Base-by-base conservation (phyloP, 768 basidiomycete species). In the Serendipita indica region DNA sequence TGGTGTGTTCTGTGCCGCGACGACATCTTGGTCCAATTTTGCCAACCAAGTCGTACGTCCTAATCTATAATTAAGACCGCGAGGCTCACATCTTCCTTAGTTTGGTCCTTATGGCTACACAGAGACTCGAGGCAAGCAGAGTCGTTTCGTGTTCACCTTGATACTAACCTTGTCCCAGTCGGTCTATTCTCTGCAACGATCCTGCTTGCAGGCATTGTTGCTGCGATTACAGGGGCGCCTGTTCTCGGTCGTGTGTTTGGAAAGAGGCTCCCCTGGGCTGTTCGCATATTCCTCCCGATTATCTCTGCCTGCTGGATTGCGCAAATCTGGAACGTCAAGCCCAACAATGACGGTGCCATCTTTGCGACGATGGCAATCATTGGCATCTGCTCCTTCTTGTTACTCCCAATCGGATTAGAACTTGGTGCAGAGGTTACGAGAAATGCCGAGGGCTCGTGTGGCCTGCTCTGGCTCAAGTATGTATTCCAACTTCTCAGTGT, bases 401-500 rank as follows among this genome's bases (percentile, higher is more conserved):
- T 91, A 71, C 75, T 92, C 1, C 87, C 89, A 1, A 74, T 90
- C 32, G 81, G 74, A 1, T 71, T 92, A 59, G 89, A 92, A 66
- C 77, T 92, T 20, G 83, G 77, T 14, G 84, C 82, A 33, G 89
- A 92, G 67, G 67, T 90, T 22, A 89, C 88, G 3, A 75, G 85
- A 59, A 89, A 87, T 65, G 78, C 87, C 1, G 85, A 88, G 60
- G 81, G 79, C 0, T 88, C 86, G 60, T 77, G 86, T 0, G 84
- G 87, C 0, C 67, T 89, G 27, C 65, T 90, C 20, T 91, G 88
- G 87, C 81, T 81, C 69, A 71, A 54, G 49, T 54, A 54, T 10
- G 49, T 46, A 10, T 27, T 54, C 49, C 41, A 3, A 22, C 49
- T 10, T 54, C 5, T 43, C 12, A 37, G 35, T 10, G 35, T 10